A percentile compares a stretch with the other conserved stretches of the same genome.
Evolutionary conservation across 225 moss, liverwort and hornwort species (phyloP).

Genomic region (Anthoceros angustus): DNA sequence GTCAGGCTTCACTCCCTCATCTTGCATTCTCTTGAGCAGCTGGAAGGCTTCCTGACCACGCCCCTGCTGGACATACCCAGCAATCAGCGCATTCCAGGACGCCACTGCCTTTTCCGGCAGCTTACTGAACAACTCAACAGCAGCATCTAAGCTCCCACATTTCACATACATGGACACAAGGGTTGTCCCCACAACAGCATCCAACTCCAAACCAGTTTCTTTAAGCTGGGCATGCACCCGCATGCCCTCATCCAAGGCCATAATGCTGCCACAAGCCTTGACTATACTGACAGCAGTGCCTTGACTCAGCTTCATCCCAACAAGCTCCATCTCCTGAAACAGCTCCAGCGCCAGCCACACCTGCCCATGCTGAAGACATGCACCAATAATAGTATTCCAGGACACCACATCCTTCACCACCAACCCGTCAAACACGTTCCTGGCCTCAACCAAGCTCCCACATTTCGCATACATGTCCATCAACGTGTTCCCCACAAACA

Average conservation of each 20-base stretch:
- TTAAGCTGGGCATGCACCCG: neutral
- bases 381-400: neutral
- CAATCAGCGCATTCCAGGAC: neutral
- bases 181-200: neutral
- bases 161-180: neutral
- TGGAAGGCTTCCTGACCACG: neutral
- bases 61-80: neutral
- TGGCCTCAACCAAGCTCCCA: neutral
- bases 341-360: neutral
- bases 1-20: neutral
- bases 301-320: neutral
- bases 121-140: neutral
- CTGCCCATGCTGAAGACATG: neutral
- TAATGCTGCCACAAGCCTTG: neutral
- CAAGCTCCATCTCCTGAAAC: neutral
- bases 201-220: neutral
- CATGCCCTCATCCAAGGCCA: neutral
- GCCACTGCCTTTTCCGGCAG: neutral
- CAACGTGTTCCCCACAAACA: constrained; percentile 12
- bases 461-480: neutral
- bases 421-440: neutral
- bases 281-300: neutral
- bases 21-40: neutral
- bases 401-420: neutral
- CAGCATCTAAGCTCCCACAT: neutral